These are phyloP conservation scores for Tuber melanosporum DNA, from an alignment of 495 filamentous ascomycete genomes.

Conservation along the genomic window DNA sequence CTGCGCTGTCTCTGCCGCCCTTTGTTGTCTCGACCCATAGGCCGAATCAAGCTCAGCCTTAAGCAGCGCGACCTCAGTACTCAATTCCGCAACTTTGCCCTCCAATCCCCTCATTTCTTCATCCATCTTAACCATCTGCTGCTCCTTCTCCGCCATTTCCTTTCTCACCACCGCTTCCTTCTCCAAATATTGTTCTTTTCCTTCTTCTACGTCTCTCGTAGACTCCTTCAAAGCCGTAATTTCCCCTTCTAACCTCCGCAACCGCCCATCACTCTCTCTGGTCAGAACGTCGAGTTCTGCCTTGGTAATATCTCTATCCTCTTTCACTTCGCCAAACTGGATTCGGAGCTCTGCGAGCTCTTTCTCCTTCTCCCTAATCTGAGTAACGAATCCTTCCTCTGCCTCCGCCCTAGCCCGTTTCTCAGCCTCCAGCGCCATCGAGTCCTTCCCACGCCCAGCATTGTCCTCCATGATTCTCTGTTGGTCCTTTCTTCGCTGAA, in stretches of 20 bases:
- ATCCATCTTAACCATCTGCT: conserved; percentile 50
- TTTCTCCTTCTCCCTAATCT: conserved; percentile 44
- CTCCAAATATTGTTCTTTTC: conserved; percentile 8
- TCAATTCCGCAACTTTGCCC: conserved; percentile 72
- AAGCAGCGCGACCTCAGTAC: conserved; percentile 84
- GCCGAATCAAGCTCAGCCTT: conserved; percentile 93
- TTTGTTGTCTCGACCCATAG: conserved; percentile 70
- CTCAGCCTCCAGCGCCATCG: conserved; percentile 45
- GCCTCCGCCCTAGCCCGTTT: conserved; percentile 56
- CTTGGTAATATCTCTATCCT: conserved; percentile 44
- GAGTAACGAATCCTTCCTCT: conserved; percentile 49
- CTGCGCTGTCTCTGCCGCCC: conserved; percentile 67
- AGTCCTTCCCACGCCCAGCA: conserved; percentile 26
- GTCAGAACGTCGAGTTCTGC: conserved; percentile 31
- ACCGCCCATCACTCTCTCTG: conserved; percentile 23
- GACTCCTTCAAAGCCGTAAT: conserved; percentile 25
- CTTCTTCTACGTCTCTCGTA: conserved; percentile 23
- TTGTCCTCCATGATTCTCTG: conserved; percentile 41
- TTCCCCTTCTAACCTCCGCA: conserved; percentile 34
- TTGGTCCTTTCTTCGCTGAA: conserved; percentile 45
- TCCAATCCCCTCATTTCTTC: conserved; percentile 68
- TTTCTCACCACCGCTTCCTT: conserved; percentile 26
- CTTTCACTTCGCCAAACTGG: conserved; percentile 47
- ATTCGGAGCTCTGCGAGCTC: conserved; percentile 50
- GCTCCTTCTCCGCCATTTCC: conserved; percentile 44